Evolutionary conservation across 306 rosid genomes (phyloP).

Genomic region (Fragaria iinumae): DNA sequence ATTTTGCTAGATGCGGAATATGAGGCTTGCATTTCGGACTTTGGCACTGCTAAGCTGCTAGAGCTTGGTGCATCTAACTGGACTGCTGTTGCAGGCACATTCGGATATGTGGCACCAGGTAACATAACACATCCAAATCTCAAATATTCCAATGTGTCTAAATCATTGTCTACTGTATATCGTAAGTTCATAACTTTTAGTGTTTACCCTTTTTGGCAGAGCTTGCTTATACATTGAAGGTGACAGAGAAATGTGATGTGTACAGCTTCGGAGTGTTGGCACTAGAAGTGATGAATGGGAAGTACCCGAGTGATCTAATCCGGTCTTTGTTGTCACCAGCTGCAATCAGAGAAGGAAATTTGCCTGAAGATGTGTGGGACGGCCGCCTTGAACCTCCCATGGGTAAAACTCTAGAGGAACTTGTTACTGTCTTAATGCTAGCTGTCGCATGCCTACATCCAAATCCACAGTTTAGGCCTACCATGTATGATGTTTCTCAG

Average conservation of each 20-base stretch:
- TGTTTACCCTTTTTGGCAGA: conserved; percentile 21
- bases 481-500: conserved; percentile 31
- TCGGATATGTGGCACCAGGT: conserved; percentile 53
- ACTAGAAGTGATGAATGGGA: conserved; percentile 32
- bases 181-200: background rate
- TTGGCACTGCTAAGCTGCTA: conserved; percentile 33
- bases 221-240: conserved; percentile 41
- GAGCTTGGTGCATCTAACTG: conserved; percentile 34
- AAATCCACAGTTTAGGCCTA: conserved; percentile 30
- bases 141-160: background rate
- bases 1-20: conserved; percentile 30
- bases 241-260: conserved; percentile 41
- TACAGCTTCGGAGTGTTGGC: conserved; percentile 41
- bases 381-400: conserved; percentile 29
- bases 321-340: conserved; percentile 17
- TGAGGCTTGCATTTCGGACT: conserved; percentile 41
- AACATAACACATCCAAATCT: background rate
- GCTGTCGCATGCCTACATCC: conserved; percentile 34
- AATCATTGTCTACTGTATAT: background rate
- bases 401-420: conserved; percentile 13
- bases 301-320: conserved; percentile 28
- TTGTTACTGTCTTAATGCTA: conserved; percentile 22
- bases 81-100: conserved; percentile 42
- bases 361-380: conserved; percentile 29
- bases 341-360: background rate